Evolutionary conservation across 148 eudicot species (phyloP).

Genomic region (Tetragonia tetragonoides): DNA sequence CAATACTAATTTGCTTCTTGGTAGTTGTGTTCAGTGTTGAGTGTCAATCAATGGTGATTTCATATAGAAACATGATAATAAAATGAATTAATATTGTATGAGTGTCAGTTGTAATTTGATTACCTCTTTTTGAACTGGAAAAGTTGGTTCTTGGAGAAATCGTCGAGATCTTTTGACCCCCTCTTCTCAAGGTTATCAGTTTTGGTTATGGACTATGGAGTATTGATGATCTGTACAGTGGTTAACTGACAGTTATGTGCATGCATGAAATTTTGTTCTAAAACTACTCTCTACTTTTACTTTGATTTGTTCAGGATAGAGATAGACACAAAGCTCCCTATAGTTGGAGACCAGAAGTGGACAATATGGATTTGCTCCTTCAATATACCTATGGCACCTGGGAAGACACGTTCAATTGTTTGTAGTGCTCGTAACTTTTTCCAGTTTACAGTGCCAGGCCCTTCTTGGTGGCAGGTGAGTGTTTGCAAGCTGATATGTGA

Average conservation of each 20-base stretch:
- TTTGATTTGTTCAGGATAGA: conserved; percentile 55
- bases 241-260: background rate
- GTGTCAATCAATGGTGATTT: no score
- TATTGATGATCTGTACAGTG: background rate
- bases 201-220: background rate
- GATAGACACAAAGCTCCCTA: conserved; percentile 84
- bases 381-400: conserved; percentile 98
- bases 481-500: background rate
- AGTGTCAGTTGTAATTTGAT: no score
- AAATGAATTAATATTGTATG: no score
- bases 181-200: background rate
- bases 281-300: background rate
- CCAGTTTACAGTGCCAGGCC: conserved; percentile 90
- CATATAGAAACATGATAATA: no score
- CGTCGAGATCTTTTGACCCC: background rate
- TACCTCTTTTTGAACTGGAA: no score
- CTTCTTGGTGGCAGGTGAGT: conserved; percentile 98
- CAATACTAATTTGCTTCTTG: no score
- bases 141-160: background rate
- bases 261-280: background rate
- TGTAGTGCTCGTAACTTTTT: conserved; percentile 98
- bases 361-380: conserved; percentile 98
- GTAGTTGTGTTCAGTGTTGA: no score
- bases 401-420: conserved; percentile 98
- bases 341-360: conserved; percentile 96